Percentiles rank a stretch among this genome's conserved stretches.
phyloP scores from a whole-genome alignment of 257 asterid species.

The Solanum peruvianum region DNA sequence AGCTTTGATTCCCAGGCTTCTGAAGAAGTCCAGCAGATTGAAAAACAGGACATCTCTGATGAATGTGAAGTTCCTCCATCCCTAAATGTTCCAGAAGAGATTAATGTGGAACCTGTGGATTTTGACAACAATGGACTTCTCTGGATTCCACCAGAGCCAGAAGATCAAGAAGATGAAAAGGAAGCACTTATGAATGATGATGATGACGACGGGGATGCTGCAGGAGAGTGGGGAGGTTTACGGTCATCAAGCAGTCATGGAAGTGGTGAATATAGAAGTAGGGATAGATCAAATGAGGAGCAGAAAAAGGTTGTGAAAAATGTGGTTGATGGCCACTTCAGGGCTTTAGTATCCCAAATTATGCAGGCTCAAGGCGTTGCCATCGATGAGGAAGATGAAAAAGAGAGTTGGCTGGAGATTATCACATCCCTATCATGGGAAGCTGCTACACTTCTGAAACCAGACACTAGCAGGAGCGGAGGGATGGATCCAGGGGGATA shows the following conservation, averaged over 20 bases:
- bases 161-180: conserved; percentile 84
- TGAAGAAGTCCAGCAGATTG: conserved; percentile 46
- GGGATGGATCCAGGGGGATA: conserved; percentile 98
- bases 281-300: conserved; percentile 81
- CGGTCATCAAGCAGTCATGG: conserved; percentile 63
- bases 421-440: conserved; percentile 88
- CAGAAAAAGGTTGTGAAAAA: conserved; percentile 68
- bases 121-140: conserved; percentile 83
- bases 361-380: conserved; percentile 81
- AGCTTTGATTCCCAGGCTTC: conserved; percentile 36
- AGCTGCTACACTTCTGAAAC: conserved; percentile 84
- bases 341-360: conserved; percentile 89
- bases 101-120: conserved; percentile 62
- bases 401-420: conserved; percentile 89
- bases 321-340: conserved; percentile 87
- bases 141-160: conserved; percentile 99
- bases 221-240: conserved; percentile 79
- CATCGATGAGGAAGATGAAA: conserved; percentile 54
- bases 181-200: conserved; percentile 57
- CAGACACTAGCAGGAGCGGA: conserved; percentile 84
- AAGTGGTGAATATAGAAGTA: conserved; percentile 63
- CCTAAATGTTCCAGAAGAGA: conserved; percentile 52
- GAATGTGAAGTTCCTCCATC: conserved; percentile 76
- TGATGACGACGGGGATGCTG: conserved; percentile 62
- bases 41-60: conserved; percentile 35